phyloP scores from a whole-genome alignment of 1,139 yeast species.

The Yamadazyma diospyri region DNA sequence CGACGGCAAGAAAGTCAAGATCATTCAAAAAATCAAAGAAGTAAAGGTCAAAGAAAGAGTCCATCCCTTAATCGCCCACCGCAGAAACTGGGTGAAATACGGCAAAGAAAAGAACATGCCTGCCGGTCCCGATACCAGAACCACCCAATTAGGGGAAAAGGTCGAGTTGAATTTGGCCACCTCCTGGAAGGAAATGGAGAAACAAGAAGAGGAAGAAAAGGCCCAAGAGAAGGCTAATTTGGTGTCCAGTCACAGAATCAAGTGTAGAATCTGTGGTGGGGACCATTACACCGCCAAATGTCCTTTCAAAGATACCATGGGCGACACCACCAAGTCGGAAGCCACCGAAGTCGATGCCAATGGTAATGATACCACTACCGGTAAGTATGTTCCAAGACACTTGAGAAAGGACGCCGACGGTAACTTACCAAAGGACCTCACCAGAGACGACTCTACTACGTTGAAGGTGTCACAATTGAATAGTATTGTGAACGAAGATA shows the following conservation, averaged over 20 bases:
- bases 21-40: slow-evolving; percentile 81
- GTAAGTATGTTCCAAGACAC: slow-evolving; percentile 76
- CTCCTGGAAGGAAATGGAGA: slow-evolving; percentile 67
- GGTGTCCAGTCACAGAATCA: slow-evolving; percentile 47
- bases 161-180: slow-evolving; percentile 67
- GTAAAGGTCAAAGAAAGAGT: slow-evolving; percentile 78
- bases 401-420: slow-evolving; percentile 61
- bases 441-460: slow-evolving; percentile 82
- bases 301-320: slow-evolving; percentile 92
- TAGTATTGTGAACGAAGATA: slow-evolving; percentile 78
- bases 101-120: slow-evolving; percentile 77
- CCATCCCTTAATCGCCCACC: slow-evolving; percentile 68
- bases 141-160: slow-evolving; percentile 88
- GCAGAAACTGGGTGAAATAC: slow-evolving; percentile 74
- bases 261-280: slow-evolving; percentile 92
- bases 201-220: slow-evolving; percentile 55
- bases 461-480: slow-evolving; percentile 90
- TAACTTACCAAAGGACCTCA: slow-evolving; percentile 48
- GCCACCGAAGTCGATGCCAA: slow-evolving; percentile 19
- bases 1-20: slow-evolving; percentile 80
- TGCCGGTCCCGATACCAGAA: slow-evolving; percentile 83
- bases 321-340: slow-evolving; percentile 32
- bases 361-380: slow-evolving; percentile 17
- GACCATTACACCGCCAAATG: slow-evolving; percentile 92
- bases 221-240: slow-evolving; percentile 49